Base-by-base conservation (phyloP, 2,329 filamentous ascomycete genomes). In the Pseudocercospora fuligena region DNA sequence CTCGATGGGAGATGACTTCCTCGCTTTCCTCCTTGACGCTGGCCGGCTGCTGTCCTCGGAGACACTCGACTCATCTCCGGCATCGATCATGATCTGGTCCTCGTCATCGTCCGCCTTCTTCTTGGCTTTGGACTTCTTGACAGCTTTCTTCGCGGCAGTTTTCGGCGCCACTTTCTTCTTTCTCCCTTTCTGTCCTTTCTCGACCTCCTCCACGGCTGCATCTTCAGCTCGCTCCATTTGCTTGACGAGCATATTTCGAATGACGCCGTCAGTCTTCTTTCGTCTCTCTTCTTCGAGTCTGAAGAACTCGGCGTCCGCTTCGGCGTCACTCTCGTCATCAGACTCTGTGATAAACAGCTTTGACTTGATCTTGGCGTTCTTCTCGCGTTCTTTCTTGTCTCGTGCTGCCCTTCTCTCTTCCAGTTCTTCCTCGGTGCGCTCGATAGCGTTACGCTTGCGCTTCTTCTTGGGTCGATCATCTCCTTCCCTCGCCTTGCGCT, bases 261-360 rank as follows among this genome's bases (percentile, higher is more conserved):
- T 82, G 16, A 82, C 80, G 33, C 81, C 78, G 29, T 79, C 80
- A 60, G 85, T 86, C 57, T 85, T 85, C 69, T 87, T 84, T 58
- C 91, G 84, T 66, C 90, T 83, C 70, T 85, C 81, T 77, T 90
- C 88, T 79, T 97, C 94, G 16, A 87, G 85, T 2, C 86, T 88
- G 79, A 94, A 97, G 80, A 97, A 97, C 21, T 87, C 88, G 23
- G 77, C 82, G 79, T 92, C 87, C 64, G 88, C 87, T 56, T 93
- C 92, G 36, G 86, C 88, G 74, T 97, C 93, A n/a, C 87, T 90
- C 72, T 97, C 93, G 61, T 98, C 95, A 76, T 98, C 95, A 71
- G 91, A 93, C 43, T 90, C 89, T 65, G 90, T 87, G 60, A 99
- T 91, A 73, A 89, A 94, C 46, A 94, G 80, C 25, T 90, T 89